Conservation (phyloP, 2,329 filamentous ascomycete genomes). For the Lasiodiplodia citricola region DNA sequence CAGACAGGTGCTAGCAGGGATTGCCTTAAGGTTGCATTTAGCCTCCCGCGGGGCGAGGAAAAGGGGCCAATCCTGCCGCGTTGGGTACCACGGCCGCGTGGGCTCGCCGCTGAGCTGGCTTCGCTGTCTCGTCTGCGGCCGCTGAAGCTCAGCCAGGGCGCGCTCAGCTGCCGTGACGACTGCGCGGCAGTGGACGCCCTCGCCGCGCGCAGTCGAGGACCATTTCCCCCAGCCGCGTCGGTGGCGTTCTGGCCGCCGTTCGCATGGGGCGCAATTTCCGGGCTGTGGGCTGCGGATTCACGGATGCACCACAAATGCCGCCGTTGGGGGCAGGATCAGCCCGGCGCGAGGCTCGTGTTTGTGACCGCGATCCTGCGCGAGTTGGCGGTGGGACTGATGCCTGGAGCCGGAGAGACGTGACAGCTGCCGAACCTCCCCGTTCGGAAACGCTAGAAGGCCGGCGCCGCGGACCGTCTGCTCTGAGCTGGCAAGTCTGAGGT, state of each 20-base stretch:
- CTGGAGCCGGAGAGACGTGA: background rate
- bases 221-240: background rate
- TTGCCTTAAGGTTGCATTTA: conserved; percentile 23
- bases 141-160: background rate
- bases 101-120: background rate
- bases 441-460: background rate
- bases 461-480: background rate
- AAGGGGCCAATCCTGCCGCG: conserved; percentile 15
- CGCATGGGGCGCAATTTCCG: conserved; percentile 11
- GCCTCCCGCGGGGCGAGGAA: conserved; percentile 22
- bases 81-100: background rate
- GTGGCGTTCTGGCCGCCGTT: background rate
- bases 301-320: background rate
- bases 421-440: conserved; percentile 3
- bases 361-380: background rate
- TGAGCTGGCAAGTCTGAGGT: background rate
- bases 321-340: conserved; percentile 11
- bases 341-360: conserved; percentile 11
- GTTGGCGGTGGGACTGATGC: background rate
- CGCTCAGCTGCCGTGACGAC: background rate
- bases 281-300: background rate
- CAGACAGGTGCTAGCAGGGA: conserved; percentile 19
- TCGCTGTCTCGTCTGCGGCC: background rate
- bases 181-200: background rate
- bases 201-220: background rate